These are phyloP conservation scores for Postia placenta DNA, from an alignment of 768 basidiomycete genomes.

Conservation along the genomic window DNA sequence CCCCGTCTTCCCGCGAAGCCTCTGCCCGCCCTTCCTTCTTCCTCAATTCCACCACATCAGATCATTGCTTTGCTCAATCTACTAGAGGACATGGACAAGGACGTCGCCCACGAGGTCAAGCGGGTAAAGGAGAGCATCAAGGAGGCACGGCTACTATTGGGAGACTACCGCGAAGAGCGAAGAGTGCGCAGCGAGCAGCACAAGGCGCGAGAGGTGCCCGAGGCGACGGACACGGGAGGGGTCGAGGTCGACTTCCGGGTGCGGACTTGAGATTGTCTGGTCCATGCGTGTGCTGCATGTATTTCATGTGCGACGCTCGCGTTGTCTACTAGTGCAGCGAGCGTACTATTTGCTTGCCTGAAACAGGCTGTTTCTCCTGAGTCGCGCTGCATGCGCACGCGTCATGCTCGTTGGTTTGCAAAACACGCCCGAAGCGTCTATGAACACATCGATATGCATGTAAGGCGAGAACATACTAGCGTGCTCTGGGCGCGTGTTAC, in stretches of 20 bases:
- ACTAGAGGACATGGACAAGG: slow-evolving; percentile 29
- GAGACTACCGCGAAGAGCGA: slow-evolving; percentile 14
- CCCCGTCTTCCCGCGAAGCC: background rate
- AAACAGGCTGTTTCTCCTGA: too few species aligned
- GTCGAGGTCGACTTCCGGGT: slow-evolving; percentile 23
- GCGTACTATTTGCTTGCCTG: too few species aligned
- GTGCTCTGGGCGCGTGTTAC: too few species aligned
- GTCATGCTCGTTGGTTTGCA: too few species aligned
- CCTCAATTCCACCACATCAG: slow-evolving; percentile 19
- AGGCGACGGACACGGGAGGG: slow-evolving; percentile 18
- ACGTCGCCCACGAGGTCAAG: slow-evolving; percentile 22
- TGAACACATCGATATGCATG: too few species aligned
- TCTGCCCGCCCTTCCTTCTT: slow-evolving; percentile 7
- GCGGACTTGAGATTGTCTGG: slow-evolving; percentile 15
- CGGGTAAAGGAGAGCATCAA: slow-evolving; percentile 21
- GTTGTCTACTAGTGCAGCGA: too few species aligned
- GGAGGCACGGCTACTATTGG: slow-evolving; percentile 17
- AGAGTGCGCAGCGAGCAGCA: background rate
- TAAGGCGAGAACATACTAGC: too few species aligned
- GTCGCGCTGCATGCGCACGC: too few species aligned
- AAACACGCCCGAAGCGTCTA: too few species aligned
- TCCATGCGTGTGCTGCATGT: too few species aligned
- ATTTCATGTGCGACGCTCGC: too few species aligned
- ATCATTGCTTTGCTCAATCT: slow-evolving; percentile 27
- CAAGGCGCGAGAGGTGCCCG: slow-evolving; percentile 12